Conservation (phyloP, 805 yeast genomes). For the Wickerhamiella bombiphila region DNA sequence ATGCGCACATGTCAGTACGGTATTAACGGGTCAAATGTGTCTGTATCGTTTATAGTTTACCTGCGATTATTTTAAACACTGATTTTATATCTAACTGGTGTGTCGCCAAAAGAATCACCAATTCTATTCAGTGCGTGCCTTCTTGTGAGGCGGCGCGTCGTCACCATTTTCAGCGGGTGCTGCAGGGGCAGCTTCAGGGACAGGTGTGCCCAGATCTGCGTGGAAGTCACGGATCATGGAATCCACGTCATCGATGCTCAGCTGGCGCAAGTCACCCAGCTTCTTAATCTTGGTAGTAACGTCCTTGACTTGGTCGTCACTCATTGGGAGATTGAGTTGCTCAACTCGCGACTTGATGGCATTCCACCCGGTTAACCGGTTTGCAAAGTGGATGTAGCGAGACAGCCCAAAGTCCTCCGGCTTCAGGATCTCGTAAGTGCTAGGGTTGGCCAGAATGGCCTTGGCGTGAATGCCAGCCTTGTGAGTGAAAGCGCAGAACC, state of each 20-base stretch:
- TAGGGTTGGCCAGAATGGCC: conserved; percentile 95
- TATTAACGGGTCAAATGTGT: too few species aligned
- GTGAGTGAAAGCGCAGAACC: conserved; percentile 98
- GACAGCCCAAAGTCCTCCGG: conserved; percentile 93
- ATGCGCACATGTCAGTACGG: too few species aligned
- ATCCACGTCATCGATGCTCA: conserved; percentile 94
- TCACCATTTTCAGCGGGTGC: conserved; percentile 9
- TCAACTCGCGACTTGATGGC: conserved; percentile 97
- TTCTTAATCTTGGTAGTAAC: conserved; percentile 86
- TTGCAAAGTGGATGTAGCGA: conserved; percentile 94
- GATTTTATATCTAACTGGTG: too few species aligned
- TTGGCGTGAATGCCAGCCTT: conserved; percentile 99
- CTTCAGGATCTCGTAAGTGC: conserved; percentile 92
- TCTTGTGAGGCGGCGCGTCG: conserved; percentile 21
- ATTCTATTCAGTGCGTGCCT: conserved; percentile 21
- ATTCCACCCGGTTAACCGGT: conserved; percentile 97
- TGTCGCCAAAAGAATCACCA: too few species aligned
- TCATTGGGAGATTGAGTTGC: conserved; percentile 76
- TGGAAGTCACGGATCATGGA: conserved; percentile 91
- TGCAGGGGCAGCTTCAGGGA: conserved; percentile 6
- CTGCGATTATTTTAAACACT: too few species aligned
- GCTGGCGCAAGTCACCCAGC: conserved; percentile 87
- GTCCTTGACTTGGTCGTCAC: conserved; percentile 90
- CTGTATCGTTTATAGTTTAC: too few species aligned
- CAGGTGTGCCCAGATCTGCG: conserved; percentile 34